Base-by-base conservation (phyloP, 2,329 filamentous ascomycete species). In the Ophiocordyceps camponoti-leonardi region DNA sequence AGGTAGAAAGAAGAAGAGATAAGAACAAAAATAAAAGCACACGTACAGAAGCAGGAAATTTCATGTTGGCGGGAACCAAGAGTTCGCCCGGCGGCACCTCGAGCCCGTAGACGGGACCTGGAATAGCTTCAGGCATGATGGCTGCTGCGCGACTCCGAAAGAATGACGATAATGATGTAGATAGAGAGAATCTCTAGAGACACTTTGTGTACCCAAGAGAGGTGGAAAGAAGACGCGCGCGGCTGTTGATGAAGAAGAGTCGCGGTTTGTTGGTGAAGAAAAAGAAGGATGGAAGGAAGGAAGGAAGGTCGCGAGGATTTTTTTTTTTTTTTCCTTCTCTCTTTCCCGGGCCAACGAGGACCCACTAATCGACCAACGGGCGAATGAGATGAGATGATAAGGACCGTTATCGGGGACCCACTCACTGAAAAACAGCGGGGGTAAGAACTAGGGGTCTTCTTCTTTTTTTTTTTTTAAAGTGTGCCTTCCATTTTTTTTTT, bases 31-130 rank as follows among this genome's bases (percentile, higher is more conserved):
- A n/a, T 14, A 37, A 7, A 16, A n/a, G 16, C 11, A 37, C 6
- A 76, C 83, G 73, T 72, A 94, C 86, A 63, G 84, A 84, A 49
- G 86, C 85, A 60, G 85, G 84, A 57, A 90, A 81, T 54, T 90
- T 80, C 51, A 80, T 73, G 51, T 79, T 71, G 47, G 85, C 86
- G 53, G 86, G 82, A 56, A 95, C 79, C 63, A 92, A 71, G 62
- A 86, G 71, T 66, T 86, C 85, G 60, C 83, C 86, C 55, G 85
- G 75, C 56, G 87, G 87, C 66, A 96, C 84, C 72, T 86, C 81
- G 55, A 95, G 82, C 67, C 88, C 87, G 64, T 92, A 98, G 62
- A 96, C 74, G 63, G 84, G 85, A 65, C 92, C 83, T 52, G 76
- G 73, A 58, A 73, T 59, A 52, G 71, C n/a, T n/a, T n/a, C 62